A percentile compares a stretch with the other conserved stretches of the same genome.
phyloP scores from a whole-genome alignment of 2,329 filamentous ascomycete genomes.

The Ilyonectria mors-panacis region DNA sequence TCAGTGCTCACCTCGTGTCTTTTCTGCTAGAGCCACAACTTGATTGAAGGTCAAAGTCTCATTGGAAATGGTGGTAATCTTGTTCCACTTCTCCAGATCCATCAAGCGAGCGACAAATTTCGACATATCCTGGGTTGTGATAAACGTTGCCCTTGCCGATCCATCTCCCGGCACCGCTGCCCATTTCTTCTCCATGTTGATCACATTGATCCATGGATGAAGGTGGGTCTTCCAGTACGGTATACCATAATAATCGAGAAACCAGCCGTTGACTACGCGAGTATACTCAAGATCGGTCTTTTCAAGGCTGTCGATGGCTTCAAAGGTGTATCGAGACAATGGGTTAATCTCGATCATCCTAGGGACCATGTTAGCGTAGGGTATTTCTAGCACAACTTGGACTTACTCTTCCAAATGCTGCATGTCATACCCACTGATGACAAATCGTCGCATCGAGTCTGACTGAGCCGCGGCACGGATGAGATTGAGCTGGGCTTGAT shows the following conservation, averaged over 20 bases:
- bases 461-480: constrained; percentile 36
- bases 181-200: constrained; percentile 46
- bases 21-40: constrained; percentile 30
- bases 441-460: constrained; percentile 27
- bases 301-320: constrained; percentile 37
- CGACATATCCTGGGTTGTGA: constrained; percentile 43
- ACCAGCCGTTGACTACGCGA: constrained; percentile 41
- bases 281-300: constrained; percentile 33
- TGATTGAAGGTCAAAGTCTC: constrained; percentile 35
- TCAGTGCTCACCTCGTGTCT: constrained; percentile 25
- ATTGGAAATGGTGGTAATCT: constrained; percentile 29
- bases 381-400: too few relatives aligned
- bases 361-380: too few relatives aligned
- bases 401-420: constrained; percentile 39
- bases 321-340: constrained; percentile 42
- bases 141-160: constrained; percentile 31
- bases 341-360: constrained; percentile 41
- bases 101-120: constrained; percentile 37
- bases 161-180: constrained; percentile 37
- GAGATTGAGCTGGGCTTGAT: constrained; percentile 37
- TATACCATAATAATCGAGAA: constrained; percentile 49
- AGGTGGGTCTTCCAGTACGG: constrained; percentile 39
- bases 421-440: constrained; percentile 44
- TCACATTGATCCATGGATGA: constrained; percentile 42
- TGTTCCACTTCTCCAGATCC: constrained; percentile 34